phyloP scores from a whole-genome alignment of 2,329 filamentous ascomycete genomes.

The Stenocarpella maydis region DNA sequence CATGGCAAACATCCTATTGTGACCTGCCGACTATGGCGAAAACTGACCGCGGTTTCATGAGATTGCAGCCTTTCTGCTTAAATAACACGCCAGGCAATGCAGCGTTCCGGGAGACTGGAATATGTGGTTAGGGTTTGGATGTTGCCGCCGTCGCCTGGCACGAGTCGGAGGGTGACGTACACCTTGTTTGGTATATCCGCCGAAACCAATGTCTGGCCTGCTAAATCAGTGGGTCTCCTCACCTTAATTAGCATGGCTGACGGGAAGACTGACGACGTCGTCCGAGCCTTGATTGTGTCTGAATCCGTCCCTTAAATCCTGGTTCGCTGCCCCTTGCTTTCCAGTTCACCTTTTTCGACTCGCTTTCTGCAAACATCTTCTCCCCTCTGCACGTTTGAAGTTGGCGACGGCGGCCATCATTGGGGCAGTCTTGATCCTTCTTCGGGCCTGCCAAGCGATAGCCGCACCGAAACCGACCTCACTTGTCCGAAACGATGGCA shows the following conservation, averaged over 20 bases:
- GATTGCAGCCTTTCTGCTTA: no score
- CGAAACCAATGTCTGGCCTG: background rate
- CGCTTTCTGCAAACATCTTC: background rate
- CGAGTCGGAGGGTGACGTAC: constrained; percentile 12
- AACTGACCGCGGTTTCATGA: no score
- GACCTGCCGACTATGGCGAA: no score
- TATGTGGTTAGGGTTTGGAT: background rate
- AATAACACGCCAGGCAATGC: no score
- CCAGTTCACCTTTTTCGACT: background rate
- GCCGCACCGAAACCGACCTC: background rate
- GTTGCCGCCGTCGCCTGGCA: background rate
- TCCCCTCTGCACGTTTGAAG: background rate
- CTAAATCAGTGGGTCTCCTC: background rate
- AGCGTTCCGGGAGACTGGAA: background rate
- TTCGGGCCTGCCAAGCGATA: background rate
- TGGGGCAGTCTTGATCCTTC: background rate
- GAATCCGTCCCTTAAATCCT: constrained; percentile 6
- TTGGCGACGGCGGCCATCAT: background rate
- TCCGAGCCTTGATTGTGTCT: constrained; percentile 3
- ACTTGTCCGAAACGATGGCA: background rate
- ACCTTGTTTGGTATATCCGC: constrained; percentile 7
- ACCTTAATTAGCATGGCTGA: constrained; percentile 12
- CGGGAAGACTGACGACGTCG: constrained; percentile 4
- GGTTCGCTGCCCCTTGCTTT: background rate
- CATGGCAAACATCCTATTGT: no score